These are phyloP conservation scores for Geosiphon pyriformis DNA, from an alignment of 192 early-diverging fungal species.

Conservation along the genomic window DNA sequence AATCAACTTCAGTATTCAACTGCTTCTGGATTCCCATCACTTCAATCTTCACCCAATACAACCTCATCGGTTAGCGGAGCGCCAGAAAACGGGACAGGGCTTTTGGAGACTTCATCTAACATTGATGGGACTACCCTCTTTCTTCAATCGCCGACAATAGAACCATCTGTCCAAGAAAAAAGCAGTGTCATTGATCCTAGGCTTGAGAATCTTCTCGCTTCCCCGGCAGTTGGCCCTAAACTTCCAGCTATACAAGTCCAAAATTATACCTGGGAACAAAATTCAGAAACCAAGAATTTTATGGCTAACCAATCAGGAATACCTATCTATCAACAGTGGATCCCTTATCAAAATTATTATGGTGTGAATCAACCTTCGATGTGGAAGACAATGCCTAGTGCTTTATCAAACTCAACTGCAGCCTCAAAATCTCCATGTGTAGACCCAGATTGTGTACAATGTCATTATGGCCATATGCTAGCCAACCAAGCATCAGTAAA, in stretches of 20 bases:
- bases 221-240: not conserved
- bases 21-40: too few relatives aligned
- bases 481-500: not conserved
- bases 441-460: not conserved
- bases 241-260: not conserved
- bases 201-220: not conserved
- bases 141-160: too few relatives aligned
- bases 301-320: not conserved
- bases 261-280: not conserved
- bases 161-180: too few relatives aligned
- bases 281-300: not conserved
- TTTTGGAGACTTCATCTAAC: not conserved
- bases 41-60: too few relatives aligned
- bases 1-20: too few relatives aligned
- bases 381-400: not conserved
- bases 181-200: not conserved
- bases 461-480: not conserved
- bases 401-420: not conserved
- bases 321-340: too few relatives aligned
- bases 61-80: too few relatives aligned
- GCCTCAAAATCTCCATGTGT: not conserved
- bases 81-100: too few relatives aligned
- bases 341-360: too few relatives aligned
- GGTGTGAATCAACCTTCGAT: not conserved
- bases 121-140: too few relatives aligned